These are phyloP conservation scores for Arthrobotrys iridis DNA, from an alignment of 2,329 filamentous ascomycete genomes.

Conservation along the genomic window DNA sequence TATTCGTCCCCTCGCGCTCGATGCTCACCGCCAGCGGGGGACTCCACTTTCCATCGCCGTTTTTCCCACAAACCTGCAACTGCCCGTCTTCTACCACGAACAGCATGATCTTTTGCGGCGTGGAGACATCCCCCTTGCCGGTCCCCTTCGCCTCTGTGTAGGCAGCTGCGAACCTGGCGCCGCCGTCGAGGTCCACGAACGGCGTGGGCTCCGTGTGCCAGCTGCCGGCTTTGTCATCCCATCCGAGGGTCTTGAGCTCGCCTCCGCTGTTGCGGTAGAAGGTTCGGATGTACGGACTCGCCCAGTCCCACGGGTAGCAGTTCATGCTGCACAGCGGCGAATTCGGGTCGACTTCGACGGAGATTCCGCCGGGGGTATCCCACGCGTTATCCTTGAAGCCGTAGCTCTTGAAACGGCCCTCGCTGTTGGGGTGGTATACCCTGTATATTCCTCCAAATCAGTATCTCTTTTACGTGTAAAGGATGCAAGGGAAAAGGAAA, in stretches of 20 bases:
- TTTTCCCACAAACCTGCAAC: neutral
- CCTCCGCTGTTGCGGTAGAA: neutral
- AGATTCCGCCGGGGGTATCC: neutral
- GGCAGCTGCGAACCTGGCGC: neutral
- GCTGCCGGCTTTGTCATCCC: neutral
- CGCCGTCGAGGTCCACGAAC: neutral
- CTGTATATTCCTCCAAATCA: neutral
- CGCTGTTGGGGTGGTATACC: neutral
- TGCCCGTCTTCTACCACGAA: neutral
- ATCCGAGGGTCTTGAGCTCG: neutral
- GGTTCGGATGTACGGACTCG: neutral
- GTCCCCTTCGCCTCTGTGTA: neutral
- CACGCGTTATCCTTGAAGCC: neutral
- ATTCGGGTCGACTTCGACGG: neutral
- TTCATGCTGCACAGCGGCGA: neutral
- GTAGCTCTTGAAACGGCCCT: neutral
- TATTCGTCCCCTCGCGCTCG: neutral
- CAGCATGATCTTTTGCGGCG: neutral
- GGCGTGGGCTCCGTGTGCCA: neutral
- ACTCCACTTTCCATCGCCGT: neutral
- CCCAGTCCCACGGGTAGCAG: neutral
- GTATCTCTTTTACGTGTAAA: neutral
- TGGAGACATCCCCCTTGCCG: neutral
- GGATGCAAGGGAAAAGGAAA: no score
- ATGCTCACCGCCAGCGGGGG: neutral